These are phyloP conservation scores for Fonsecaea monophora DNA, from an alignment of 2,329 filamentous ascomycete species.

Conservation along the genomic window DNA sequence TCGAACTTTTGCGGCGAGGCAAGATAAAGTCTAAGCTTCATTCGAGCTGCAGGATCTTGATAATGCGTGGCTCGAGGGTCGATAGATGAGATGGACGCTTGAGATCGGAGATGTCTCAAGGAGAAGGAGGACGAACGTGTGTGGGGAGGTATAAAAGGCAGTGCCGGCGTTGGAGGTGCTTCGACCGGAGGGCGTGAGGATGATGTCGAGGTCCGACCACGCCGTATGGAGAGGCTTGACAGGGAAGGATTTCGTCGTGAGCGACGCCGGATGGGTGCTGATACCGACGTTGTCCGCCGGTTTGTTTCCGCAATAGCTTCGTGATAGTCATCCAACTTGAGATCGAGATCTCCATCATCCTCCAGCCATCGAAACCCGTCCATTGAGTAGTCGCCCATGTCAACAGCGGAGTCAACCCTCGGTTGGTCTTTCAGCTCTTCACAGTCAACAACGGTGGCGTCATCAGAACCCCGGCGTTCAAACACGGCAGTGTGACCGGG, in stretches of 20 bases:
- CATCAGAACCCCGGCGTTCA: slow-evolving; percentile 37
- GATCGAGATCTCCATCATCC: slow-evolving; percentile 73
- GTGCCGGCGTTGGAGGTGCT: slow-evolving; percentile 46
- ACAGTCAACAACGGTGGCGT: slow-evolving; percentile 33
- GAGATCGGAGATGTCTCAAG: slow-evolving; percentile 43
- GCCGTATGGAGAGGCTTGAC: slow-evolving; percentile 68
- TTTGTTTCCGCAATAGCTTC: slow-evolving; percentile 64
- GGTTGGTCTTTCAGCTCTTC: slow-evolving; percentile 39
- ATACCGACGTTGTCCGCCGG: slow-evolving; percentile 41
- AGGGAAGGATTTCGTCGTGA: slow-evolving; percentile 77
- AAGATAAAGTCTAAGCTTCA: slow-evolving; percentile 84
- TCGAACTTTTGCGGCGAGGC: slow-evolving; percentile 94
- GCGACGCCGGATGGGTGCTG: slow-evolving; percentile 49
- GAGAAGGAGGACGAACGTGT: slow-evolving; percentile 46
- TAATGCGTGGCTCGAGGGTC: slow-evolving; percentile 82
- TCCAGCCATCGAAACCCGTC: slow-evolving; percentile 78
- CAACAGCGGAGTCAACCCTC: slow-evolving; percentile 42
- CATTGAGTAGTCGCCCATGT: slow-evolving; percentile 63
- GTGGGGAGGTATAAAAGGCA: slow-evolving; percentile 43
- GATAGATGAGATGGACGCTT: slow-evolving; percentile 58
- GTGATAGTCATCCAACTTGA: slow-evolving; percentile 75
- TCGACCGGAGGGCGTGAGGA: slow-evolving; percentile 58
- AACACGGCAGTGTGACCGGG: slow-evolving; percentile 40
- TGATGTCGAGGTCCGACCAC: slow-evolving; percentile 56
- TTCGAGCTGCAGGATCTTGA: slow-evolving; percentile 84